These are phyloP conservation scores for Gynostemma pentaphyllum DNA, from an alignment of 306 rosid genomes.

Conservation along the genomic window DNA sequence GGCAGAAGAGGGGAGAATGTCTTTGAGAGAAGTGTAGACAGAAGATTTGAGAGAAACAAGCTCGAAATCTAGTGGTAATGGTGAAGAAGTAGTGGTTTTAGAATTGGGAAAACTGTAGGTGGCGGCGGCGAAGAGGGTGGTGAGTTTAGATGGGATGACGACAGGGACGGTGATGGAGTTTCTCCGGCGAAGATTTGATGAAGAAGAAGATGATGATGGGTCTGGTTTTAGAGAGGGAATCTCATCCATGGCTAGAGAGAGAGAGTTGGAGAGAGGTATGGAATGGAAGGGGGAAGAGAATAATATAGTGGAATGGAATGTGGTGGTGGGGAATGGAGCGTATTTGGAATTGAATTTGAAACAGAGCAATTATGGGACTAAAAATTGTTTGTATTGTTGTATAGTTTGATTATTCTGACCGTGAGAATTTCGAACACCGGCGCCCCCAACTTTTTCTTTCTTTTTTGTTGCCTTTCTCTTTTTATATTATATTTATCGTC, in stretches of 20 bases:
- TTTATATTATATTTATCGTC: neutral
- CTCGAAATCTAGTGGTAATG: constrained; percentile 16
- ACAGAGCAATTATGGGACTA: neutral
- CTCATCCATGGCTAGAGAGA: constrained; percentile 20
- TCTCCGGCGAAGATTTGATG: constrained; percentile 31
- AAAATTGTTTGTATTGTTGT: neutral
- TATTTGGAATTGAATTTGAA: neutral
- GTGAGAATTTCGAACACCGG: neutral
- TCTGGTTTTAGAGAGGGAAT: constrained; percentile 1
- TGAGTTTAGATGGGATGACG: constrained; percentile 17
- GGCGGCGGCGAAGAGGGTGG: constrained; percentile 7
- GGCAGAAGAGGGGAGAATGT: constrained; percentile 32
- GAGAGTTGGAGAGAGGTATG: neutral
- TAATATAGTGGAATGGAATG: neutral
- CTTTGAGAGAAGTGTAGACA: constrained; percentile 55
- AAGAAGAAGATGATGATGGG: constrained; percentile 4
- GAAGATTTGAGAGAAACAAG: constrained; percentile 19
- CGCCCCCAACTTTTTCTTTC: neutral
- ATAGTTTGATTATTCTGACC: neutral
- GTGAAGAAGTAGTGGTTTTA: constrained; percentile 13
- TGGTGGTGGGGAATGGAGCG: neutral
- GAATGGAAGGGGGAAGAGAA: neutral
- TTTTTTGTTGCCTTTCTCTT: no score
- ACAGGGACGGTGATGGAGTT: constrained; percentile 40
- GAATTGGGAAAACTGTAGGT: constrained; percentile 22